These are phyloP conservation scores for Beauveria sp. DNA, from an alignment of 2,329 filamentous ascomycete genomes.

Conservation along the genomic window DNA sequence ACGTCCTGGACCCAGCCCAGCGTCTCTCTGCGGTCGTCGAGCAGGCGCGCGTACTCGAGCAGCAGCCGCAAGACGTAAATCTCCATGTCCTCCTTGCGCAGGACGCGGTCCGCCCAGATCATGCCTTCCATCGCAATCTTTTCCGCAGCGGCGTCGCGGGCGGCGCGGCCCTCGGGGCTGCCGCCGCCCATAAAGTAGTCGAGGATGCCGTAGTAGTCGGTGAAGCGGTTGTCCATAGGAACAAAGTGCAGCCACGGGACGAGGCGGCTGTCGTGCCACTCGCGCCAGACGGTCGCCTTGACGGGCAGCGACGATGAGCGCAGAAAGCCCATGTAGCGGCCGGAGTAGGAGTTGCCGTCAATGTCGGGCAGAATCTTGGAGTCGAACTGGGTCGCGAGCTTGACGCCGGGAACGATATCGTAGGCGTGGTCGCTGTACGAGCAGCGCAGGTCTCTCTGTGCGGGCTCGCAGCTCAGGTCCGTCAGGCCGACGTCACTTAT, in stretches of 20 bases:
- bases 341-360: slow-evolving; percentile 66
- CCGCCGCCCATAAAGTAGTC: slow-evolving; percentile 59
- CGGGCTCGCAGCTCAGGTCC: slow-evolving; percentile 43
- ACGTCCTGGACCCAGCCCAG: slow-evolving; percentile 51
- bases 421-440: slow-evolving; percentile 43
- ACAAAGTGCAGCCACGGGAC: slow-evolving; percentile 76
- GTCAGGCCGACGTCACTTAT: slow-evolving; percentile 47
- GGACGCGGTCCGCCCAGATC: slow-evolving; percentile 59
- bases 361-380: slow-evolving; percentile 69
- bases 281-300: slow-evolving; percentile 70
- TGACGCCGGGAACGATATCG: slow-evolving; percentile 28
- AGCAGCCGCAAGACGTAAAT: slow-evolving; percentile 60
- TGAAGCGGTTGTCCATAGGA: slow-evolving; percentile 67
- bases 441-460: slow-evolving; percentile 32
- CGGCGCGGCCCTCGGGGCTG: slow-evolving; percentile 41
- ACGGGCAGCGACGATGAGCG: slow-evolving; percentile 62
- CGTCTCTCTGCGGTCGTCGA: slow-evolving; percentile 41
- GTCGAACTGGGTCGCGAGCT: slow-evolving; percentile 46
- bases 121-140: slow-evolving; percentile 59
- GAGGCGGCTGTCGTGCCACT: slow-evolving; percentile 73
- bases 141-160: slow-evolving; percentile 51
- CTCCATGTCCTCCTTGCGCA: slow-evolving; percentile 66
- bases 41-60: slow-evolving; percentile 53
- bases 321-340: slow-evolving; percentile 62
- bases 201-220: slow-evolving; percentile 65